phyloP scores from a whole-genome alignment of 139 green algal genomes.

The Auxenochlorella pyrenoidosa region DNA sequence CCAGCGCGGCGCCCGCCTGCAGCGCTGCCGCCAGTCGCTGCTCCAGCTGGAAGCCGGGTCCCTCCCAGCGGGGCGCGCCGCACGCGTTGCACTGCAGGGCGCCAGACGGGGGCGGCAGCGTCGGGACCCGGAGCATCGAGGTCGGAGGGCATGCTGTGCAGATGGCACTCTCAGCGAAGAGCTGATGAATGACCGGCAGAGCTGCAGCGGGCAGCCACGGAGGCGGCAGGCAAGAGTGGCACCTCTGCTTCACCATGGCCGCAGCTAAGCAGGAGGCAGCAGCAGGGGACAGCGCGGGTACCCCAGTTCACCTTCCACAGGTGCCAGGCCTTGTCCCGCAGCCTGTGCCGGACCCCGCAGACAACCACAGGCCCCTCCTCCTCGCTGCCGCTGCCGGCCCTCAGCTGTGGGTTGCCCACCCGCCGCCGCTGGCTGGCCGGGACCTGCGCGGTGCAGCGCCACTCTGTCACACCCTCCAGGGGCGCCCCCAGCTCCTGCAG shows the following conservation, averaged over 20 bases:
- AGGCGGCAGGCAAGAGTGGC: no score
- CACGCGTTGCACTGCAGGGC: background rate
- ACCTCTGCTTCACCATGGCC: no score
- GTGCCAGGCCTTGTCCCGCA: background rate
- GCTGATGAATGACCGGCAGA: background rate
- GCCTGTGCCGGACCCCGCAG: background rate
- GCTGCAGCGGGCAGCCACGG: background rate
- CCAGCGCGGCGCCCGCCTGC: slow-evolving; percentile 7
- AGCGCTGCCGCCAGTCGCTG: slow-evolving; percentile 18
- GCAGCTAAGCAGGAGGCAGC: background rate
- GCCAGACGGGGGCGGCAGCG: background rate
- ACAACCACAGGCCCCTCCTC: background rate
- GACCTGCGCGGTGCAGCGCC: slow-evolving; percentile 7
- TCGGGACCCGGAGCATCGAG: background rate
- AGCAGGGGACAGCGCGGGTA: background rate
- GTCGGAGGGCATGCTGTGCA: background rate
- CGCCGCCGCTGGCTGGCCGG: background rate
- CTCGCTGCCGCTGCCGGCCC: background rate
- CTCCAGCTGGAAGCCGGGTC: slow-evolving; percentile 28
- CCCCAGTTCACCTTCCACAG: background rate
- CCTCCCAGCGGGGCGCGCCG: slow-evolving; percentile 16
- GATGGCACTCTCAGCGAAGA: no score
- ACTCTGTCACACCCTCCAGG: background rate
- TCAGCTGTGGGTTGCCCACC: background rate
- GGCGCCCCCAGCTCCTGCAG: slow-evolving; percentile 15